Evolutionary conservation across 148 eudicot species (phyloP).

Genomic region (Nepenthes gracilis): DNA sequence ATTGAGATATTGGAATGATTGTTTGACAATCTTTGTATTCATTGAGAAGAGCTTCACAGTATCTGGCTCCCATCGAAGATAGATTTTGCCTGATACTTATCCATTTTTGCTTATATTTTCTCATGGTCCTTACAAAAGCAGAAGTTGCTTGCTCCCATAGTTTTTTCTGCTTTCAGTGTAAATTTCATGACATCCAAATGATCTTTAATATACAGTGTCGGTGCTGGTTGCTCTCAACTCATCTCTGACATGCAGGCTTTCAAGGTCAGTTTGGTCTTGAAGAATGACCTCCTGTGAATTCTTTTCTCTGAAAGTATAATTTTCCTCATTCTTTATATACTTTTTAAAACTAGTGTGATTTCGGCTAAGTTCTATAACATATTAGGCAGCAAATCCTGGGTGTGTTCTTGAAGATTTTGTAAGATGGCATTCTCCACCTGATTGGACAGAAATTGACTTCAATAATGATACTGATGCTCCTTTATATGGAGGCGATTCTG

Average conservation of each 20-base stretch:
- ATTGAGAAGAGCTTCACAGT: too few relatives aligned
- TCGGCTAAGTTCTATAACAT: slow-evolving; percentile 4
- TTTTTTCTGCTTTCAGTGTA: slow-evolving; percentile 10
- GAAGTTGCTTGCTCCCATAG: background rate
- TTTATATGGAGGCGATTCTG: slow-evolving; percentile 24
- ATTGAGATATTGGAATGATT: too few relatives aligned
- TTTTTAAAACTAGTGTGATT: background rate
- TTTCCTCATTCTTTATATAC: background rate
- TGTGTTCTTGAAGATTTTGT: slow-evolving; percentile 95
- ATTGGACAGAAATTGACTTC: slow-evolving; percentile 64
- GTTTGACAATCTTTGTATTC: too few relatives aligned
- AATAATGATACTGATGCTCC: slow-evolving; percentile 26
- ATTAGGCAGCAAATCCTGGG: slow-evolving; percentile 98
- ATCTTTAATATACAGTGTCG: slow-evolving; percentile 44
- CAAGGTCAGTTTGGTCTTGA: slow-evolving; percentile 39
- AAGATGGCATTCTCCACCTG: slow-evolving; percentile 99
- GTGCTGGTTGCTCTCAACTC: slow-evolving; percentile 98
- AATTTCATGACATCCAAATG: background rate
- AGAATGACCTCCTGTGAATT: background rate
- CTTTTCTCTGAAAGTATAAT: background rate
- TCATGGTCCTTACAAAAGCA: background rate
- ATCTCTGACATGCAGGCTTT: slow-evolving; percentile 99
- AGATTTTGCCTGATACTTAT: too few relatives aligned
- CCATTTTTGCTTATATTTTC: background rate
- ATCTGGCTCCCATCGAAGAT: too few relatives aligned